Conservation (phyloP, 1,284 basidiomycete species). For the Somion occarium region DNA sequence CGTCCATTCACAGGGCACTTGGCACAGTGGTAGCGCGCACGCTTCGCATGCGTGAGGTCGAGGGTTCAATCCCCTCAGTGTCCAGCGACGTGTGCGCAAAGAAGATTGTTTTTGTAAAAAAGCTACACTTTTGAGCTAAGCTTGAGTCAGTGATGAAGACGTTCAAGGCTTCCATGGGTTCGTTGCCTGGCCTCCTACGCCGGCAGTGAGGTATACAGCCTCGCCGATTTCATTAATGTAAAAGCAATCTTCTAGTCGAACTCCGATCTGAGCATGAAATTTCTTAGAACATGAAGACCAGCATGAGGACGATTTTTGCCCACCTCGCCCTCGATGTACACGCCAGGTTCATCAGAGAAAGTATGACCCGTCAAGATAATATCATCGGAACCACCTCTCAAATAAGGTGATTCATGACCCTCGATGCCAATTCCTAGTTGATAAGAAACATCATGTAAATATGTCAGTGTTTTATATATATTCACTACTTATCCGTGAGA, state of each 20-base stretch:
- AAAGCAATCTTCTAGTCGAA: conserved; percentile 82
- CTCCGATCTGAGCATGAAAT: conserved; percentile 47
- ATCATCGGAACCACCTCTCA: conserved; percentile 62
- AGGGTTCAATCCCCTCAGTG: conserved; percentile 9
- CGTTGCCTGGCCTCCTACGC: conserved; percentile 53
- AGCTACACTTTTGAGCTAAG: no score
- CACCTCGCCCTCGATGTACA: conserved; percentile 76
- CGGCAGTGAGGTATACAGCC: conserved; percentile 54
- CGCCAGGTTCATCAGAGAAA: conserved; percentile 81
- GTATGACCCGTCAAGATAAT: conserved; percentile 61
- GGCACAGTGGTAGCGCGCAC: conserved; percentile 11
- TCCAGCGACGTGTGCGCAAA: no score
- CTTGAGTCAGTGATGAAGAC: no score
- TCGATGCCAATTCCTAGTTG: conserved; percentile 74
- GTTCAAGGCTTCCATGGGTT: conserved; percentile 49
- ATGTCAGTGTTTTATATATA: no score
- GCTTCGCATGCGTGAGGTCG: conserved; percentile 10
- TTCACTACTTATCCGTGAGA: no score
- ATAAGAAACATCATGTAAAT: background rate
- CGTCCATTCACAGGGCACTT: no score
- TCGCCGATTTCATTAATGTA: conserved; percentile 54
- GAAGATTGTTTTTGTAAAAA: no score
- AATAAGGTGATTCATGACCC: conserved; percentile 78
- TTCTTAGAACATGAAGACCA: background rate
- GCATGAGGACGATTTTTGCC: conserved; percentile 13